These are phyloP conservation scores for Morella rubra DNA, from an alignment of 306 rosid genomes.

Conservation along the genomic window DNA sequence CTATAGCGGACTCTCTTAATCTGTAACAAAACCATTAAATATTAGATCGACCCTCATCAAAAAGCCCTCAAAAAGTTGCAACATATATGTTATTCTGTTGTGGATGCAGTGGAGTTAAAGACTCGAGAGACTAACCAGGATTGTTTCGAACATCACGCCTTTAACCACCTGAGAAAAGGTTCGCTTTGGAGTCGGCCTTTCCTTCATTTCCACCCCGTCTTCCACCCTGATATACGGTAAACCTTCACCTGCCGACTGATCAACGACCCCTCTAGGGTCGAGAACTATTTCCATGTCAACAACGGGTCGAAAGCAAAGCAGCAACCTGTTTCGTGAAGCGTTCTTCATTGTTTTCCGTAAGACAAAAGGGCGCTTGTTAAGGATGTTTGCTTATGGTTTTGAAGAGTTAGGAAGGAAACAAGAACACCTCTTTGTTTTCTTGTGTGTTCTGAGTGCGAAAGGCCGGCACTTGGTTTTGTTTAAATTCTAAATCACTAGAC, in stretches of 20 bases:
- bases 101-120: not conserved
- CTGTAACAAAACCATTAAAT: conserved; percentile 29
- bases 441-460: conserved; percentile 1
- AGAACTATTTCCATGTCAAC: conserved; percentile 49
- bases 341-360: conserved; percentile 43
- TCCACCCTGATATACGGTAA: conserved; percentile 20
- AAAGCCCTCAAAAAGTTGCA: not conserved
- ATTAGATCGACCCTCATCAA: not conserved
- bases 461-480: conserved; percentile 32
- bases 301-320: conserved; percentile 69
- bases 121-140: conserved; percentile 40
- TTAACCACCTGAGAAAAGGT: conserved; percentile 43
- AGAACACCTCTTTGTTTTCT: conserved; percentile 16
- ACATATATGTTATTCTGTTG: not conserved
- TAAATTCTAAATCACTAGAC: not conserved
- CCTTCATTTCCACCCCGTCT: conserved; percentile 9
- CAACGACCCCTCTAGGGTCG: conserved; percentile 22
- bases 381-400: not conserved
- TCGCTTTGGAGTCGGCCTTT: conserved; percentile 29
- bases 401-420: conserved; percentile 24
- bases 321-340: conserved; percentile 54
- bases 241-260: conserved; percentile 29
- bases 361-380: not conserved
- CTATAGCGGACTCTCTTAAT: conserved; percentile 32
- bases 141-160: conserved; percentile 49